Evolutionary conservation across 2,329 filamentous ascomycete species (phyloP), one percentile per base, ranked within the genome.

Genomic region (Colletotrichum magnum): DNA sequence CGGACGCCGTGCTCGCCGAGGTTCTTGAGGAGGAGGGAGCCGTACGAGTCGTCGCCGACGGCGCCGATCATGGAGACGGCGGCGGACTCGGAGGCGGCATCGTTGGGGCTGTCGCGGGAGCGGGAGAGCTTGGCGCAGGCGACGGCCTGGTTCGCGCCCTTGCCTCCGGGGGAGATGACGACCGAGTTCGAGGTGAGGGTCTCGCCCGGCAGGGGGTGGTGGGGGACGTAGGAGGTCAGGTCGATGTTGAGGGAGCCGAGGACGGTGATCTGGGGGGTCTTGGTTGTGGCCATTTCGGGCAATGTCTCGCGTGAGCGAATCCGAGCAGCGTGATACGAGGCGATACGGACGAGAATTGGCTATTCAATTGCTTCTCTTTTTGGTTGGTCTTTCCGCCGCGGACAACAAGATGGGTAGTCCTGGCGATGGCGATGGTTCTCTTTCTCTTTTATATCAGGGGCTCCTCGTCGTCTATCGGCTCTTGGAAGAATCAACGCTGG

Each of bases 171-270:
- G 51, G 93, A 94, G 43, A 92, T 94, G 77, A 87, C 87, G 82
- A 97, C 97, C 21, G 89, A 90, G 72, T 85, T 90, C 56, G 94
- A 89, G 2, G 93, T 95, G 59, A 98, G 87, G 3, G 95, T 98
- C 82, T 99, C 95, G 73, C 95, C 96, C 1, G 92, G 91, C 1
- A 87, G 83, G 1, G 96, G 95, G 72, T 97, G 90, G 72, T 95
- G 93, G 5, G 93, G 86, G 41, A 96, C 96, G 75, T 94, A 91
- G 48, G 94, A 95, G 72, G 97, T 93, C 72, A 98, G 91, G 83
- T 99, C 95, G 78, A 94, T 93, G 83, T 98, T 98, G 70, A 99
- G 90, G 41, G 95, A 98, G 75, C 95, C 95, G 74, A 98, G 90
- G 71, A 98, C 89, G 72, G 92, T 92, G 79, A 98, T 96, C 75